Conservation (phyloP, 768 basidiomycete genomes). For the Mycena indigotica region DNA sequence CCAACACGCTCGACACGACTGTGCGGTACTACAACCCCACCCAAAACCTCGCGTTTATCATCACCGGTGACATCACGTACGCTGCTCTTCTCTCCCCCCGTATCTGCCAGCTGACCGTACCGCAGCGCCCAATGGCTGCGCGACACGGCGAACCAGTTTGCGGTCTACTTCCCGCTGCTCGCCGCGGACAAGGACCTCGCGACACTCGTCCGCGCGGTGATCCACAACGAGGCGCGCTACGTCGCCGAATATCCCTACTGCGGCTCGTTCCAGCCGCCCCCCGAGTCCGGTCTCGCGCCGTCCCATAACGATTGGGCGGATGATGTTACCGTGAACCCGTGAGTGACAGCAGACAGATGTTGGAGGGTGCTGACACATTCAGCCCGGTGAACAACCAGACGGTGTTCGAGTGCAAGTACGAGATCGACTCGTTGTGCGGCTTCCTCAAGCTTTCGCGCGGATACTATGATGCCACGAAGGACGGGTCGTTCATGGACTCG, state of each 20-base stretch:
- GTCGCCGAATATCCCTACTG: constrained; percentile 77
- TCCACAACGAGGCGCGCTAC: constrained; percentile 78
- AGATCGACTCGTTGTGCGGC: constrained; percentile 77
- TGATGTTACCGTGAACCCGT: constrained; percentile 75
- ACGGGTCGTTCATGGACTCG: constrained; percentile 69
- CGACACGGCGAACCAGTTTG: constrained; percentile 83
- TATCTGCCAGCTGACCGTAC: neutral
- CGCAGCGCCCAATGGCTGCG: constrained; percentile 80
- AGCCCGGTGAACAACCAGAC: constrained; percentile 70
- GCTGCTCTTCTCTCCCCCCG: constrained; percentile 25
- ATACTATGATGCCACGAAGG: constrained; percentile 73
- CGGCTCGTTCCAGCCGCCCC: constrained; percentile 80
- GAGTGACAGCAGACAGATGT: too few species aligned
- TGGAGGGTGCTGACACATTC: neutral
- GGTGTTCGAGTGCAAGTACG: constrained; percentile 89
- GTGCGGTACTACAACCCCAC: constrained; percentile 73
- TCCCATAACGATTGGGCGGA: constrained; percentile 71
- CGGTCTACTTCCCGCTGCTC: constrained; percentile 66
- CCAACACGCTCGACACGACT: constrained; percentile 81
- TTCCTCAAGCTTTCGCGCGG: constrained; percentile 77
- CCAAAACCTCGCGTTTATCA: constrained; percentile 76
- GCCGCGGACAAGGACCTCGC: constrained; percentile 59
- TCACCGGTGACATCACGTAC: constrained; percentile 81
- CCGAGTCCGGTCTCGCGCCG: constrained; percentile 67
- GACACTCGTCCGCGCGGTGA: constrained; percentile 74